Evolutionary conservation across 352 stramenopile genomes (phyloP), one percentile per base, ranked within the genome.

Genomic region (Achlya hypogyna): DNA sequence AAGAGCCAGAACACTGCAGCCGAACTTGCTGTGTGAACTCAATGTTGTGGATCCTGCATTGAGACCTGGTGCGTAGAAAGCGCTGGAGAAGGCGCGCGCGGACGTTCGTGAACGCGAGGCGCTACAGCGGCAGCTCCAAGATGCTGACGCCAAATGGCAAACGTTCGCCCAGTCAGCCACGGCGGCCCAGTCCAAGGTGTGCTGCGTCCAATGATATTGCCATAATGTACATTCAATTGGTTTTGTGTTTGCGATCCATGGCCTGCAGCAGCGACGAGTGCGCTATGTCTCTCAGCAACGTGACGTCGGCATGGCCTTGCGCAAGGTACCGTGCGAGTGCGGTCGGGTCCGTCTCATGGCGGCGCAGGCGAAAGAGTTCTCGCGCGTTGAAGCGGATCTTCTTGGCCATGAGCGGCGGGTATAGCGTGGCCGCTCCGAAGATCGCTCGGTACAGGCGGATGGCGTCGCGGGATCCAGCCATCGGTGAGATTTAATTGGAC

Each of bases 301-400:
- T 34, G 28, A 67, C 42, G 32, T 67, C 79, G 45, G 80, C 73
- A 56, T 77, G 65, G 10, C 82, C 84, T 38, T 93, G 77, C 10
- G 47, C 54, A 31, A 91, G 54, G 54, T 82, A 72, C 51, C 60
- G 70, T 27, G 73, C 71, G 63, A 88, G 73, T 38, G 70, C 75
- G 29, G 47, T 49, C 8, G 69, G 59, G 67, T 76, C 81, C 28
- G 47, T 53, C 68, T 93, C 82, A 47, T 72, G 63, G 40, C 75
- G 77, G 52, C 82, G 79, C 62, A 93, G 70, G 12, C 73, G 75
- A 54, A 89, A 77, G 51, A 91, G 66, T 69, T 91, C 84, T 28
- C 77, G 74, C 68, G 81, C 82, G 63, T 93, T 93, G 67, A 78
- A 91, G 45, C 75, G 70, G 38, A 93, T 79, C 76, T 93, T 91